These are phyloP conservation scores for Solanum megistacrolobum DNA, from an alignment of 257 asterid genomes.

Conservation along the genomic window DNA sequence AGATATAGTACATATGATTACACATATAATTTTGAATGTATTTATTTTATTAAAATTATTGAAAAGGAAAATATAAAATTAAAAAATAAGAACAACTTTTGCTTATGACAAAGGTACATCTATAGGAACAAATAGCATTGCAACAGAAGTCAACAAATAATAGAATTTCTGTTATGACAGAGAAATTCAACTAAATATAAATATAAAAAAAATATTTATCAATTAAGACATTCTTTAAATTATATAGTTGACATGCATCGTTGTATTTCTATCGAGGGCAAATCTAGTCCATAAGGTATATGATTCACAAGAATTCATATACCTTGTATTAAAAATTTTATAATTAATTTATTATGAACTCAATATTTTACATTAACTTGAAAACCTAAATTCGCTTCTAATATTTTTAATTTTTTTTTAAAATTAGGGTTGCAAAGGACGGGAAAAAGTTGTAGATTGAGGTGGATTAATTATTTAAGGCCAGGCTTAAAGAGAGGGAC, in stretches of 20 bases:
- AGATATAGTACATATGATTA: not conserved
- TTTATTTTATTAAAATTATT: not conserved
- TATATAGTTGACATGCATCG: not conserved
- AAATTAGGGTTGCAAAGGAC: not conserved
- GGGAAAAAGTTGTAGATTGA: slow-evolving; percentile 9
- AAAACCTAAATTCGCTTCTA: no score
- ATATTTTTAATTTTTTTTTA: no score
- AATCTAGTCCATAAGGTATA: no score
- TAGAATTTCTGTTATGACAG: not conserved
- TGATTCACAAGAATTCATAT: not conserved
- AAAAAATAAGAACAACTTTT: not conserved
- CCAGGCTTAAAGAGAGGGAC: slow-evolving; percentile 1
- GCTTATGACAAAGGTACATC: not conserved
- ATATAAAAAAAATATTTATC: not conserved
- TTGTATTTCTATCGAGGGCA: no score
- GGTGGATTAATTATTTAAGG: slow-evolving; percentile 10
- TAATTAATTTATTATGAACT: not conserved
- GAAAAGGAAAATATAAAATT: not conserved
- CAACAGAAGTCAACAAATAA: not conserved
- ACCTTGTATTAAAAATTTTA: no score
- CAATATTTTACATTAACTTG: no score
- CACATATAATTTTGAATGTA: not conserved
- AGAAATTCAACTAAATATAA: not conserved
- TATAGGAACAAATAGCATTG: not conserved
- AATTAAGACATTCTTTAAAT: not conserved